Evolutionary conservation across 768 basidiomycete genomes (phyloP), one percentile per base, ranked within the genome.

Genomic region (Auriscalpium orientale): DNA sequence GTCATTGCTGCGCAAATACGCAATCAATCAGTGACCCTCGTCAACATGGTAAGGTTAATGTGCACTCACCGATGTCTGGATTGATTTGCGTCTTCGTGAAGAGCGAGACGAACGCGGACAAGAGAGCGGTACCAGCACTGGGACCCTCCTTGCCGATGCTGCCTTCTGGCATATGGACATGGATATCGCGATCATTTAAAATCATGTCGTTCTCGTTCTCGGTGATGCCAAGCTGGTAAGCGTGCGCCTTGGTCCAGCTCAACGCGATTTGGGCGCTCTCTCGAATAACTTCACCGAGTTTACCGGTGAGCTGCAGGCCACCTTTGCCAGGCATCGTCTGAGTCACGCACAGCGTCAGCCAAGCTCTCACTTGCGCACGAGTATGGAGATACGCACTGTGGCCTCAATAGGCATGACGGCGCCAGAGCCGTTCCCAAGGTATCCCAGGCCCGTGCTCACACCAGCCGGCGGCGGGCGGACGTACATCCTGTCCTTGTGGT

Each of bases 311-410:
- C 62, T 94, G 93, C 2, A 99, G 76, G 15, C 79, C 79, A 12
- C 95, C 95, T 68, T 95, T 95, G 2, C 97, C 97, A 22, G 95
- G 95, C 93, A 97, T 98, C 51, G 85, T 85, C 92, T 94, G 68
- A 3, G 40, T 22, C 4, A 4, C 20, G n/a, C 22, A 34, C 45
- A 33, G 40, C 28, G 40, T 28, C 20, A 21, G 40, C 46, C n/a
- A 22, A 34, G 22, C 1, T 22, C 6, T 48, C n/a, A 7, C n/a
- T 22, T 51, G 38, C 35, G 21, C 22, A n/a, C 18, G 38, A 21
- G 36, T 12, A 9, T 28, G 51, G n/a, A 28, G 12, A 8, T 16
- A 78, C 84, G 64, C 58, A 94, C 94, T 64, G 88, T 88, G 40
- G 89, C 92, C 73, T 99, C 97, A 33, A 99, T 84, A 18, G 95